Conservation (phyloP, 1,139 yeast genomes). For the Yamadazyma oceani region DNA sequence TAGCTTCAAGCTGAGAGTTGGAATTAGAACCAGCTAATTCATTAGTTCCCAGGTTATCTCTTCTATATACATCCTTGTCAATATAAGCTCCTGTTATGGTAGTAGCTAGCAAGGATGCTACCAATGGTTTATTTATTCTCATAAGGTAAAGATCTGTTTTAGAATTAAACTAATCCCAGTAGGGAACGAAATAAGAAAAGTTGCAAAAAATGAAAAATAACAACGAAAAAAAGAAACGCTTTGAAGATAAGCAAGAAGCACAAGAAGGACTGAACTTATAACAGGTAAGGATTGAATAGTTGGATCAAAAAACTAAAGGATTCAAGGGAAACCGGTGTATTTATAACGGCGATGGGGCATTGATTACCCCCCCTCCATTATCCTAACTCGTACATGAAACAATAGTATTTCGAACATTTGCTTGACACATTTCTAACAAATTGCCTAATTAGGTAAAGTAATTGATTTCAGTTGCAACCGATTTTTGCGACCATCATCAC, state of each 20-base stretch:
- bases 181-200: neutral
- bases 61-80: slow-evolving; percentile 6
- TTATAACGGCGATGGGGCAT: too few relatives aligned
- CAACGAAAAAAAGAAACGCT: neutral
- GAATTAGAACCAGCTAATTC: slow-evolving; percentile 13
- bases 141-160: slow-evolving; percentile 8
- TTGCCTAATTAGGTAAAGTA: slow-evolving; percentile 22
- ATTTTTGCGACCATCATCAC: neutral
- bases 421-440: slow-evolving; percentile 13
- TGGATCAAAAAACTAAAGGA: too few relatives aligned
- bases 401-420: too few relatives aligned
- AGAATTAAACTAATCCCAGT: slow-evolving; percentile 1
- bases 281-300: slow-evolving; percentile 1
- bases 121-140: slow-evolving; percentile 12
- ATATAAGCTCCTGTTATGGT: slow-evolving; percentile 12
- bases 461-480: slow-evolving; percentile 5
- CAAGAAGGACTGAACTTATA: neutral
- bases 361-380: neutral
- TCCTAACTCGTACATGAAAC: neutral
- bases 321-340: too few relatives aligned
- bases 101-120: slow-evolving; percentile 11
- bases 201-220: neutral
- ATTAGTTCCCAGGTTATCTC: slow-evolving; percentile 3
- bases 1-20: slow-evolving; percentile 11
- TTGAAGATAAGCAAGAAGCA: neutral